phyloP scores from a whole-genome alignment of 768 basidiomycete genomes.

The Mycena leptocephala region DNA sequence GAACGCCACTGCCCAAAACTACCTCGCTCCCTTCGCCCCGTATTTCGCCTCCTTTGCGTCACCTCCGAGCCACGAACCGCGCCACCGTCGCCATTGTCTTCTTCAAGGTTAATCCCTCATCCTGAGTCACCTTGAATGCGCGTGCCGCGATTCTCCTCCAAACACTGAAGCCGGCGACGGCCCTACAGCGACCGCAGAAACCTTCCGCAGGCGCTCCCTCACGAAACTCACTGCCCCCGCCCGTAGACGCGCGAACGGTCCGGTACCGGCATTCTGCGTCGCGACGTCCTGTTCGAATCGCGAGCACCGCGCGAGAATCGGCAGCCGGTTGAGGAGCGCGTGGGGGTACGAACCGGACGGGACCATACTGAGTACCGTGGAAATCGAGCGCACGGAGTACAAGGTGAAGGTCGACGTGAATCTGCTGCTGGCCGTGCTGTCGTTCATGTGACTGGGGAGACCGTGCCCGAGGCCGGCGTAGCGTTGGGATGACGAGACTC shows the following conservation, averaged over 20 bases:
- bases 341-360: background rate
- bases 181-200: background rate
- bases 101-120: background rate
- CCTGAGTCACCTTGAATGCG: background rate
- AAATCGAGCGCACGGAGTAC: background rate
- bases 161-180: background rate
- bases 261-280: background rate
- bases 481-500: background rate
- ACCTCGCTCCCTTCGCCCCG: no score
- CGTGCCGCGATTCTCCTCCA: background rate
- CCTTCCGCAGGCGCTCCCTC: background rate
- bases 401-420: background rate
- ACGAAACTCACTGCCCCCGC: background rate
- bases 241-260: background rate
- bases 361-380: background rate
- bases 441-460: background rate
- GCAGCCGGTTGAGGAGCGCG: background rate
- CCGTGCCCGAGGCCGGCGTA: slow-evolving; percentile 17
- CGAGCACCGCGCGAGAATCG: background rate
- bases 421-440: background rate
- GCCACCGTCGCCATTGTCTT: background rate
- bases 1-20: no score
- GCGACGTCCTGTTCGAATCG: background rate
- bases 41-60: background rate
- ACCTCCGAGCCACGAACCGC: background rate